phyloP scores from a whole-genome alignment of 1,284 basidiomycete species.

The Hemileia vastatrix region DNA sequence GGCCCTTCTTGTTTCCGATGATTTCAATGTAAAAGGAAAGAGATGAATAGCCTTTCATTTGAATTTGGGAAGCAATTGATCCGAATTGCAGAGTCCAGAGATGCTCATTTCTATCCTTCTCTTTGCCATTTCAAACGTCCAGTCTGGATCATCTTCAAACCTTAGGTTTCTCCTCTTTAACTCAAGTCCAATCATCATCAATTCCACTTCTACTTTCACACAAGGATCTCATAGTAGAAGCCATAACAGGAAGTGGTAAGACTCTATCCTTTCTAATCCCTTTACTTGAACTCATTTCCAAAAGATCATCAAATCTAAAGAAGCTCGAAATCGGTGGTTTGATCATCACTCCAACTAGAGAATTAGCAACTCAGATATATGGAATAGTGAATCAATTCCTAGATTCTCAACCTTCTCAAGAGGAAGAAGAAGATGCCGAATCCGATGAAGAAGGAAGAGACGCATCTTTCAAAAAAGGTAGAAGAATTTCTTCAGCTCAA shows the following conservation, averaged over 20 bases:
- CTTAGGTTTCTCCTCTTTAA: constrained; percentile 39
- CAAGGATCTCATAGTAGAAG: constrained; percentile 42
- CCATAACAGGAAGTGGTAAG: constrained; percentile 51
- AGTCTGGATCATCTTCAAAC: constrained; percentile 27
- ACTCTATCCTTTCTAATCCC: not conserved
- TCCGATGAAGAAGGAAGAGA: constrained; percentile 24
- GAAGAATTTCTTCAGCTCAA: constrained; percentile 51
- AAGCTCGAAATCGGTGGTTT: constrained; percentile 37
- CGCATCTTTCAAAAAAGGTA: constrained; percentile 48
- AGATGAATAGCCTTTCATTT: too few species aligned
- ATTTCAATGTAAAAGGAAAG: too few species aligned
- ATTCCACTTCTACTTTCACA: constrained; percentile 59
- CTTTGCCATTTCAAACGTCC: not conserved
- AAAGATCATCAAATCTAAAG: constrained; percentile 23
- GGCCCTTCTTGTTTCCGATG: too few species aligned
- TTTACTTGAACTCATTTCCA: constrained; percentile 12
- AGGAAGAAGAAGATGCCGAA: not conserved
- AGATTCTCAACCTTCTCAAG: constrained; percentile 47
- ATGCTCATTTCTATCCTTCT: too few species aligned
- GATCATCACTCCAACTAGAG: constrained; percentile 51
- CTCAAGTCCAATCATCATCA: constrained; percentile 69
- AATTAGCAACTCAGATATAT: constrained; percentile 88
- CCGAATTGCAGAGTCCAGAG: too few species aligned
- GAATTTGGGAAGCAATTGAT: too few species aligned
- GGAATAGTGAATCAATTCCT: constrained; percentile 72